Evolutionary conservation across 2,329 filamentous ascomycete genomes (phyloP).

Genomic region (Falciphora oryzae): DNA sequence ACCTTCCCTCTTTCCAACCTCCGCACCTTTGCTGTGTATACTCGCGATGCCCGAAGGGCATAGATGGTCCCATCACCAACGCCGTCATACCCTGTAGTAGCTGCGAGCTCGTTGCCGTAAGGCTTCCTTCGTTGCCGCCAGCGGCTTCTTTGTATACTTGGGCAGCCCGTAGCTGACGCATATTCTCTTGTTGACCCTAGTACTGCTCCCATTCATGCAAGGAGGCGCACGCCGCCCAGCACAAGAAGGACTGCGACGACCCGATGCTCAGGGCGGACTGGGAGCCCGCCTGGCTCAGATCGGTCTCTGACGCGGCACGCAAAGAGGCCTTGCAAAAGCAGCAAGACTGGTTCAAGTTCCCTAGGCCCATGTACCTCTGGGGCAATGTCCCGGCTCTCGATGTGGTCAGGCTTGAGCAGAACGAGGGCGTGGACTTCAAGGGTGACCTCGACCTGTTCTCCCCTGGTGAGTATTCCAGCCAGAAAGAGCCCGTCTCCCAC

Average conservation of each 20-base stretch:
- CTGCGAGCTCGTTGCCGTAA: no score
- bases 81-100: no score
- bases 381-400: constrained; percentile 6
- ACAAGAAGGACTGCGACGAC: constrained; percentile 1
- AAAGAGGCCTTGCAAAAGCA: neutral
- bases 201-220: constrained; percentile 4
- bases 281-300: constrained; percentile 1
- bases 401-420: neutral
- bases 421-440: constrained; percentile 6
- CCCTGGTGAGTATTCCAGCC: neutral
- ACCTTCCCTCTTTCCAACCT: no score
- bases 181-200: neutral
- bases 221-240: neutral
- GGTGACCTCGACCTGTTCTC: neutral
- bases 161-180: no score
- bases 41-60: no score
- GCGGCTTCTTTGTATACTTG: no score
- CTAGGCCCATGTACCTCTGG: neutral
- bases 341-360: neutral
- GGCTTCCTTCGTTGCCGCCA: no score
- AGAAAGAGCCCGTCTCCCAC: no score
- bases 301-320: neutral
- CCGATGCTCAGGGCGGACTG: neutral
- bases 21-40: no score
- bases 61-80: no score